Evolutionary conservation across 78 protist genomes (phyloP).

Genomic region (Emiliania huxleyi): DNA sequence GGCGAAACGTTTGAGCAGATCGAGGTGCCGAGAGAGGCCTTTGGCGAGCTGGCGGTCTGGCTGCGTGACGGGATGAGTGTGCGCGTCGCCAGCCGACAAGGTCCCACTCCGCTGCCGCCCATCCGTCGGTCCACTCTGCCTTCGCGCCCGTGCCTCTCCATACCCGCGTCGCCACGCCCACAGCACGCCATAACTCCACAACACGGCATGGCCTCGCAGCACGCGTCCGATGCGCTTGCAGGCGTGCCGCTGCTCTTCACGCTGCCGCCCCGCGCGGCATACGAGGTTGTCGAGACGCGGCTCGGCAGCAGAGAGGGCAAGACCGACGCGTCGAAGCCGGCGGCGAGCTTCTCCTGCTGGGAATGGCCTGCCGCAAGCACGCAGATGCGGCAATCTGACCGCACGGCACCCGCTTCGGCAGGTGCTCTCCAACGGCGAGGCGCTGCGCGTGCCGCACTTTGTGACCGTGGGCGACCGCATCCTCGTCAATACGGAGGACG

Average conservation of each 20-base stretch:
- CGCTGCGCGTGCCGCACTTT: background rate
- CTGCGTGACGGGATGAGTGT: background rate
- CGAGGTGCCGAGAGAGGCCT: background rate
- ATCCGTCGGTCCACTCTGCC: too few species aligned
- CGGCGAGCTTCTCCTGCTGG: too few species aligned
- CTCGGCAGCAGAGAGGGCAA: background rate
- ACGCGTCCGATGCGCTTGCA: too few species aligned
- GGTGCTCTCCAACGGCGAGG: background rate
- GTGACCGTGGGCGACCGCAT: background rate
- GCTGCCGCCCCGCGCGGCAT: background rate
- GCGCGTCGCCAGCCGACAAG: background rate
- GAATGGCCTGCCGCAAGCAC: too few species aligned
- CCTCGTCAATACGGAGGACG: background rate
- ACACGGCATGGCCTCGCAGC: too few species aligned
- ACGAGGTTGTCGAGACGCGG: background rate
- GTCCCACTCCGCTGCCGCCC: too few species aligned
- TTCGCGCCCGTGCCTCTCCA: too few species aligned
- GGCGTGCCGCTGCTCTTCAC: background rate
- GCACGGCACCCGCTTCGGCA: too few species aligned
- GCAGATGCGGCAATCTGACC: too few species aligned
- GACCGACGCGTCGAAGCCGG: background rate
- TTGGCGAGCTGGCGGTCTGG: background rate
- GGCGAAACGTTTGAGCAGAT: background rate
- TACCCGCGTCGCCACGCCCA: too few species aligned
- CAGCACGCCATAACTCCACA: too few species aligned